Percentiles rank a stretch among this genome's conserved stretches.
Evolutionary conservation across 140 eudicot genomes (phyloP).

Genomic region (Ambrosia hybrid): DNA sequence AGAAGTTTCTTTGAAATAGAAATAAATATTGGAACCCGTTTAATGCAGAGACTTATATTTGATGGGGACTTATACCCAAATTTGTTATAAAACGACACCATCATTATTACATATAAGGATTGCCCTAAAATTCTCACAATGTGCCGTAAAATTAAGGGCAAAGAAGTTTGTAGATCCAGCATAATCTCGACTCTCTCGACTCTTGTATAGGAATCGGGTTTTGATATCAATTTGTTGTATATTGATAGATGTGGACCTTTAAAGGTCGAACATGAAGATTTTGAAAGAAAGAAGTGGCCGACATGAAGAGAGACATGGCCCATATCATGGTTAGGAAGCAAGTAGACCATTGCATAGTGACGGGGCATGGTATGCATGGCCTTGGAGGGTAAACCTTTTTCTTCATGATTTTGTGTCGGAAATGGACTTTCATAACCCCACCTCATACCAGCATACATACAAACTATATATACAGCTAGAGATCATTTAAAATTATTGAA

Average conservation of each 20-base stretch:
- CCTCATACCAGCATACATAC: slow-evolving; percentile 6
- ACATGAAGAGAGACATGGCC: slow-evolving; percentile 39
- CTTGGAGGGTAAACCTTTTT: slow-evolving; percentile 39
- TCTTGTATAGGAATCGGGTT: not conserved
- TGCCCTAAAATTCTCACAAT: not conserved
- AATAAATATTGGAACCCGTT: too few species aligned
- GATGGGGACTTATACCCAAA: too few species aligned
- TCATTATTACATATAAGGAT: too few species aligned
- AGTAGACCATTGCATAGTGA: slow-evolving; percentile 57
- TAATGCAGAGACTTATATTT: too few species aligned
- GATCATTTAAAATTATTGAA: not conserved
- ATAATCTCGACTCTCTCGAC: slow-evolving; percentile 1
- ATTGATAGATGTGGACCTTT: slow-evolving; percentile 24
- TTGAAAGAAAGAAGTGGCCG: slow-evolving; percentile 37
- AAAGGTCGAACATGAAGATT: slow-evolving; percentile 16
- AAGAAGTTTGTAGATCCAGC: not conserved
- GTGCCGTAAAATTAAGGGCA: not conserved
- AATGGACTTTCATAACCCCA: slow-evolving; percentile 10
- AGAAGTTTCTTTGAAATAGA: too few species aligned
- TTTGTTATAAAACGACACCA: too few species aligned
- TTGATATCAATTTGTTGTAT: not conserved
- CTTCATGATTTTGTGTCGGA: slow-evolving; percentile 61
- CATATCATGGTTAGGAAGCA: slow-evolving; percentile 33
- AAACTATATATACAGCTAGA: not conserved
- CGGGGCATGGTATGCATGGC: slow-evolving; percentile 52